Evolutionary conservation across 495 filamentous ascomycete species (phyloP).

Genomic region (Aspergillus sclerotioniger): DNA sequence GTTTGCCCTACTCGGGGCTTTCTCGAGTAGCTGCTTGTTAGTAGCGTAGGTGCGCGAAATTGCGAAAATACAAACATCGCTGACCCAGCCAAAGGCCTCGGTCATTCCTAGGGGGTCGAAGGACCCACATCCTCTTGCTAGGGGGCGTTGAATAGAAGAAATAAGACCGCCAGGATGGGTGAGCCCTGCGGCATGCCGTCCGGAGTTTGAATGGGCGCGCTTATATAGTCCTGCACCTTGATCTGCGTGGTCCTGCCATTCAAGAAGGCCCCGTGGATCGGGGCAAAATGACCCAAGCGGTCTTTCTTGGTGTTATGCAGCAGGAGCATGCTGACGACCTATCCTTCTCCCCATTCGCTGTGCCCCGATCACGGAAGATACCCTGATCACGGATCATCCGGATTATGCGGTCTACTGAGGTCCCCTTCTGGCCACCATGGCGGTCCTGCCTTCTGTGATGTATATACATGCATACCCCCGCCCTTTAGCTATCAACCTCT

Average conservation of each 20-base stretch:
- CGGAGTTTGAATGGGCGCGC: not conserved
- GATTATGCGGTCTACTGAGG: conserved; percentile 22
- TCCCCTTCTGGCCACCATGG: conserved; percentile 19
- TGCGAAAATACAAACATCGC: conserved; percentile 16
- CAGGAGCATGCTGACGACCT: conserved; percentile 9
- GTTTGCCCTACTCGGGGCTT: not conserved
- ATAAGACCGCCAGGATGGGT: conserved; percentile 25
- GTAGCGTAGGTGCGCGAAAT: not conserved
- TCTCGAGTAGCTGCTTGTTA: conserved; percentile 7
- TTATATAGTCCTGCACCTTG: conserved; percentile 9
- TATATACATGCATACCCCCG: no score
- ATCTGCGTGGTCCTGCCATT: conserved; percentile 10
- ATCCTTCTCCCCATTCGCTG: conserved; percentile 6
- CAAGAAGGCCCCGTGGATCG: conserved; percentile 14
- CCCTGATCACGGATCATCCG: conserved; percentile 21
- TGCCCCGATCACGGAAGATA: no score
- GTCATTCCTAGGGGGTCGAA: no score
- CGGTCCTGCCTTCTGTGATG: no score
- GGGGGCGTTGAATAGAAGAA: conserved; percentile 22
- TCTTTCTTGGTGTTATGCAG: conserved; percentile 24
- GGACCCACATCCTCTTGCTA: no score
- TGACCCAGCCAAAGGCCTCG: conserved; percentile 14
- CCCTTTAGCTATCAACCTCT: no score
- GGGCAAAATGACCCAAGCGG: conserved; percentile 6
- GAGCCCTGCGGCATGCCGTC: conserved; percentile 23